Evolutionary conservation across 345 rosid species (phyloP), one percentile per base, ranked within the genome.

Genomic region (Gossypium ekmanianum): DNA sequence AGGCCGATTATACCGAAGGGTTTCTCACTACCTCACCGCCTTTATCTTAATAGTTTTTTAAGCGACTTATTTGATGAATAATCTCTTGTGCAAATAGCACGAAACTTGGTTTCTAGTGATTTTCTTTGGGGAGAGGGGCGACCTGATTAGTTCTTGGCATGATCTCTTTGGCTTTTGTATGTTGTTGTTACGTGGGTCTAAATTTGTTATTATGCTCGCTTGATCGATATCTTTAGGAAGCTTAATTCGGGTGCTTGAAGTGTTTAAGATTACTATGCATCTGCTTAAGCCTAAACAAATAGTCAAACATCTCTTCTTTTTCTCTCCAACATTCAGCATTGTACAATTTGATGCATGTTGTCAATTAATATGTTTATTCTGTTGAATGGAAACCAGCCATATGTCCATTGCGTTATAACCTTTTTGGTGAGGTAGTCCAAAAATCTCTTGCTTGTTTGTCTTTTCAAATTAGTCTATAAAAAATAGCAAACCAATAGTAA

Each of bases 1-100:
- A 91, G 81, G 91, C 91, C 1, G 91, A 88, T 72, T 88, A 91
- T 76, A 77, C 85, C 2, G 93, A 91, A 85, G 93, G 93, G 95
- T 91, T 39, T 80, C 75, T 22, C 17, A 51, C 39, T 6, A 3
- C 9, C 41, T 16, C 10, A 1, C 17, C 11, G 1, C 22, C 20
- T 55, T 20, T 14, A 6, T 11, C 44, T 66, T 50, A 24, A 26
- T 26, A 8, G 41, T 26, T 48, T 48, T 68, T 27, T 14, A 26
- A 48, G 22, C 27, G 12, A 24, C 7, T 48, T 34, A 4, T 18
- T 66, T 66, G 16, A 65, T 10, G 26, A n/a, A 43, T 65, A 11
- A 43, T 65, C 70, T 66, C 7, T 18, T 2, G 9, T 18, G 52
- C 17, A 7, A 29, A 61, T 59, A 2, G 16, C 8, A 11, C 6